Conservation (phyloP, 2,329 filamentous ascomycete genomes). For the Hymenoscyphus repandus region DNA sequence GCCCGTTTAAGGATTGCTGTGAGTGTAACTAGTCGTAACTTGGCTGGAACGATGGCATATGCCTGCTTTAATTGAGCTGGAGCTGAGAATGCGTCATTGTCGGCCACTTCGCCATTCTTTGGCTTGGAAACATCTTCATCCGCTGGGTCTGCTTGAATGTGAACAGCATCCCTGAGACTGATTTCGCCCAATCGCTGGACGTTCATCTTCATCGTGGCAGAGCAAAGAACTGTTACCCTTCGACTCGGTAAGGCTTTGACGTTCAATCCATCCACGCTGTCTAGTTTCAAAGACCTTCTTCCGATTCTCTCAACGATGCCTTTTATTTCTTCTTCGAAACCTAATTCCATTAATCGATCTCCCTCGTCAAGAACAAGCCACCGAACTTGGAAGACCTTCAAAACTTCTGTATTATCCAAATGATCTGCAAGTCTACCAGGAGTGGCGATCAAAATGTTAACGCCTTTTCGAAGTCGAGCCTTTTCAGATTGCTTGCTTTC, state of each 20-base stretch:
- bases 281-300: constrained; percentile 52
- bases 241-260: constrained; percentile 64
- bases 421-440: constrained; percentile 90
- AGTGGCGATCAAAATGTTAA: constrained; percentile 94
- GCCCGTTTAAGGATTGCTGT: constrained; percentile 78
- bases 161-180: constrained; percentile 85
- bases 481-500: constrained; percentile 79
- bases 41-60: constrained; percentile 81
- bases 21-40: constrained; percentile 83
- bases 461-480: constrained; percentile 83
- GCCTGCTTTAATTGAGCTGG: constrained; percentile 92
- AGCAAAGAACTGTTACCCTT: constrained; percentile 85
- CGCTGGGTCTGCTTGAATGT: constrained; percentile 65
- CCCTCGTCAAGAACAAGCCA: constrained; percentile 96
- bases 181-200: constrained; percentile 92
- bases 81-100: constrained; percentile 61
- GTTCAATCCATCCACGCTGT: constrained; percentile 51
- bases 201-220: constrained; percentile 96
- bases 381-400: constrained; percentile 82
- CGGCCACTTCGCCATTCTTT: constrained; percentile 41
- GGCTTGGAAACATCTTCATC: constrained; percentile 46
- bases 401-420: constrained; percentile 81
- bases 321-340: constrained; percentile 90
- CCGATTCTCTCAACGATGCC: constrained; percentile 79
- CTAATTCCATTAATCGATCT: constrained; percentile 96